Conservation (phyloP, 108 stramenopile species). For the Cylindrotheca closterium region DNA sequence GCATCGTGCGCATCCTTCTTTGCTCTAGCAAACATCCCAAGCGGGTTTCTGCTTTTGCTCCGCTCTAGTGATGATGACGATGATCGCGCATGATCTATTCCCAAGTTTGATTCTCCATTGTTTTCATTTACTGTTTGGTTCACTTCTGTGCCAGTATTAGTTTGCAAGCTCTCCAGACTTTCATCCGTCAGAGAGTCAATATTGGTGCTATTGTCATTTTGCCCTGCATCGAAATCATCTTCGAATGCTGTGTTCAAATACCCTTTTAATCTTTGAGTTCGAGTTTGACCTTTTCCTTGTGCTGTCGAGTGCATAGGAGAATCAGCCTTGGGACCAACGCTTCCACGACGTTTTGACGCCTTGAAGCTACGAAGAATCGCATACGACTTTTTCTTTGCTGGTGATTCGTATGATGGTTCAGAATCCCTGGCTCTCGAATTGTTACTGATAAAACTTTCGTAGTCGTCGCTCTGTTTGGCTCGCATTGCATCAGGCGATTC, state of each 20-base stretch:
- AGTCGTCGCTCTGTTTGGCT: too few species aligned
- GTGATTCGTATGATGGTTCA: neutral
- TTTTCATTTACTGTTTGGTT: neutral
- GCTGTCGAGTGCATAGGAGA: too few species aligned
- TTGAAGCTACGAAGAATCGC: neutral
- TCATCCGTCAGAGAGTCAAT: constrained; percentile 4
- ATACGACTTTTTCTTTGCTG: neutral
- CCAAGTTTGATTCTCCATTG: neutral
- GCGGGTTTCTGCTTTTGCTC: neutral
- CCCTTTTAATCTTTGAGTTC: neutral
- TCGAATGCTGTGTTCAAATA: neutral
- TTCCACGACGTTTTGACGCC: neutral
- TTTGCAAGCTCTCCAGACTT: constrained; percentile 2
- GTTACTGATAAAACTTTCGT: too few species aligned
- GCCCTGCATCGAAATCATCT: too few species aligned
- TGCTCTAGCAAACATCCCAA: constrained; percentile 1
- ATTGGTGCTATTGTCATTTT: constrained; percentile 1
- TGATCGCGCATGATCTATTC: neutral
- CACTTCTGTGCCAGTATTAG: constrained; percentile 3
- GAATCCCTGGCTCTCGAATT: too few species aligned
- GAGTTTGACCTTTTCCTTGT: neutral
- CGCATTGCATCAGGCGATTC: too few species aligned
- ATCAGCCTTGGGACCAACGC: neutral
- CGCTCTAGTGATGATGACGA: neutral
- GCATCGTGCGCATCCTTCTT: neutral